Evolutionary conservation across 2,329 filamentous ascomycete genomes (phyloP).

Genomic region (Beauveria sp.): DNA sequence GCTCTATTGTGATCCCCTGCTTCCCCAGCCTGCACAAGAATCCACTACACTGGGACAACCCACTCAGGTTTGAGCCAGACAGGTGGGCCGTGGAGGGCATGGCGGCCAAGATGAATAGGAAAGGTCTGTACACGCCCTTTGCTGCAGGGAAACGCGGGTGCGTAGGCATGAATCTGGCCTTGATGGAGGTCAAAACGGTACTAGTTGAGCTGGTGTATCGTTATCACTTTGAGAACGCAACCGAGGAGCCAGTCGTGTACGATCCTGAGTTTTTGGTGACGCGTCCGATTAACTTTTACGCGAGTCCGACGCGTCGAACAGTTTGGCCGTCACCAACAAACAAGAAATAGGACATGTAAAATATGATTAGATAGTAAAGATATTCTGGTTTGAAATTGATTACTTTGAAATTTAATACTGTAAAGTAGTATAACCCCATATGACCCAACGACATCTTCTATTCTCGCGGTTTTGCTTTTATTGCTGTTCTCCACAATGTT

Average conservation of each 20-base stretch:
- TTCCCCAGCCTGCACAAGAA: slow-evolving; percentile 40
- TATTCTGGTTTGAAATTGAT: not conserved
- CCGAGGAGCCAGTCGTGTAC: slow-evolving; percentile 14
- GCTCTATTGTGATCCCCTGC: slow-evolving; percentile 40
- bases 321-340: not conserved
- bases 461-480: not conserved
- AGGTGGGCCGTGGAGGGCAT: slow-evolving; percentile 39
- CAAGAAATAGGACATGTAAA: not conserved
- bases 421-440: not conserved
- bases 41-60: slow-evolving; percentile 44
- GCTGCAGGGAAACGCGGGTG: slow-evolving; percentile 45
- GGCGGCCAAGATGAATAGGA: slow-evolving; percentile 39
- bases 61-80: slow-evolving; percentile 45
- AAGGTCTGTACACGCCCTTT: slow-evolving; percentile 46
- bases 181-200: slow-evolving; percentile 48
- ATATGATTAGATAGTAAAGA: not conserved
- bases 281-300: slow-evolving; percentile 18
- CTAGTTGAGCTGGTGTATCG: slow-evolving; percentile 45
- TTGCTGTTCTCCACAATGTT: not conserved
- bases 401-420: not conserved
- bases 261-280: slow-evolving; percentile 17
- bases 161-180: slow-evolving; percentile 52
- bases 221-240: slow-evolving; percentile 16
- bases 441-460: not conserved
- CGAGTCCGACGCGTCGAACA: not conserved